Percentiles rank a stretch among this genome's conserved stretches.
phyloP scores from a whole-genome alignment of 2,329 filamentous ascomycete species.

The Chalaropsis thielavioides region DNA sequence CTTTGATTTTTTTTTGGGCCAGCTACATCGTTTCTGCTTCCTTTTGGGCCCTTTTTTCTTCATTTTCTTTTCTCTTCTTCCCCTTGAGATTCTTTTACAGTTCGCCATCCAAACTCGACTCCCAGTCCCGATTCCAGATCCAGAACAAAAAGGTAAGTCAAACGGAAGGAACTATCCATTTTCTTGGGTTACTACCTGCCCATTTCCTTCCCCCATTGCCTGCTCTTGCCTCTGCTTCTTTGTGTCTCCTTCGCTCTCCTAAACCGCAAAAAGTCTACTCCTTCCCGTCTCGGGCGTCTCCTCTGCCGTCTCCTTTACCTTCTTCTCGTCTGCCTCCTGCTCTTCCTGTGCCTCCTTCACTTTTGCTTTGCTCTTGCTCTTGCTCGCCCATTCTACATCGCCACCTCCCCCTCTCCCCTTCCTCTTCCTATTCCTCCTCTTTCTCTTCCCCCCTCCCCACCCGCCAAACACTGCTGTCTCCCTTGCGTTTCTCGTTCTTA shows the following conservation, averaged over 20 bases:
- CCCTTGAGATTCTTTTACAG: too few relatives aligned
- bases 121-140: not conserved
- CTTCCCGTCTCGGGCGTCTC: not conserved
- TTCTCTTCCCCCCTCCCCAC: not conserved
- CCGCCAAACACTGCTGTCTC: not conserved
- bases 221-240: not conserved
- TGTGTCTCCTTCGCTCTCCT: not conserved
- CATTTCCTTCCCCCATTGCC: not conserved
- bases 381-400: not conserved
- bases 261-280: not conserved
- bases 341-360: not conserved
- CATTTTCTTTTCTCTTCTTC: not conserved
- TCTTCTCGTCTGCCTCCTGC: not conserved
- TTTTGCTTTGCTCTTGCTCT: not conserved
- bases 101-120: not conserved
- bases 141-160: not conserved
- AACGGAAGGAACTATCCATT: not conserved
- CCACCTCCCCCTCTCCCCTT: not conserved
- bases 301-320: not conserved
- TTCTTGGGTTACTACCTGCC: not conserved
- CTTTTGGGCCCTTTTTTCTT: not conserved
- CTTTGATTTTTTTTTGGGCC: not conserved
- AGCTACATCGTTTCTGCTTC: not conserved
- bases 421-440: not conserved
- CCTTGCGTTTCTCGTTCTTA: not conserved